phyloP scores from a whole-genome alignment of 257 asterid species.

The Gentiana macrophylla region DNA sequence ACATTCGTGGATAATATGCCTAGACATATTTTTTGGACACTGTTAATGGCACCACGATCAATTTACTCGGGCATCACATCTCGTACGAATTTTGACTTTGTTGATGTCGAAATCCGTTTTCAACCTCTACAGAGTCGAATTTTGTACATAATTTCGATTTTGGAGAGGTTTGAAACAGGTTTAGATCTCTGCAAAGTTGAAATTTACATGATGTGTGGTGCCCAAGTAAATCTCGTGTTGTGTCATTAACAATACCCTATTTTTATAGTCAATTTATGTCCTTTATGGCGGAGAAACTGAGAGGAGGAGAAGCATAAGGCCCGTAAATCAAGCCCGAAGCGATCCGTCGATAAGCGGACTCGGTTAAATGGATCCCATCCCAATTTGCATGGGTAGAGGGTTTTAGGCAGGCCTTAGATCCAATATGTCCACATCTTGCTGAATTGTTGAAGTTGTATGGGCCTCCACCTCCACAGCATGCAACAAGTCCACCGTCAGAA shows the following conservation, averaged over 20 bases:
- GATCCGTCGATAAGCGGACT: conserved; percentile 49
- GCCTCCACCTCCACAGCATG: conserved; percentile 91
- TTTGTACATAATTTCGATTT: no score
- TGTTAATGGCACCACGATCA: no score
- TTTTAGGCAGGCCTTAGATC: conserved; percentile 45
- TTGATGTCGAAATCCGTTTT: no score
- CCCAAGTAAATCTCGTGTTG: no score
- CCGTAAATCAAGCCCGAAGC: conserved; percentile 47
- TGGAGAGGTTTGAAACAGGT: no score
- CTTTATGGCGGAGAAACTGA: conserved; percentile 30
- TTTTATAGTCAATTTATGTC: background rate
- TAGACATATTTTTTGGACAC: background rate
- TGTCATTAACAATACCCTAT: no score
- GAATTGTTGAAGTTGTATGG: conserved; percentile 66
- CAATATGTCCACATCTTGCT: conserved; percentile 67
- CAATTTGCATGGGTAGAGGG: conserved; percentile 39
- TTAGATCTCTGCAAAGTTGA: no score
- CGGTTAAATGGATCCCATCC: conserved; percentile 76
- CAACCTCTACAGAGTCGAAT: no score
- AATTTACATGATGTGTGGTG: no score
- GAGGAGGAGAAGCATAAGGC: conserved; percentile 38
- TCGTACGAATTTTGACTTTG: no score
- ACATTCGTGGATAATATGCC: no score
- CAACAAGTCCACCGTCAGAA: conserved; percentile 21
- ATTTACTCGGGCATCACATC: no score